A percentile compares a stretch with the other conserved stretches of the same genome.
Conservation (phyloP, 2,329 filamentous ascomycete species). For the Ophiocordyceps unilateralis region DNA sequence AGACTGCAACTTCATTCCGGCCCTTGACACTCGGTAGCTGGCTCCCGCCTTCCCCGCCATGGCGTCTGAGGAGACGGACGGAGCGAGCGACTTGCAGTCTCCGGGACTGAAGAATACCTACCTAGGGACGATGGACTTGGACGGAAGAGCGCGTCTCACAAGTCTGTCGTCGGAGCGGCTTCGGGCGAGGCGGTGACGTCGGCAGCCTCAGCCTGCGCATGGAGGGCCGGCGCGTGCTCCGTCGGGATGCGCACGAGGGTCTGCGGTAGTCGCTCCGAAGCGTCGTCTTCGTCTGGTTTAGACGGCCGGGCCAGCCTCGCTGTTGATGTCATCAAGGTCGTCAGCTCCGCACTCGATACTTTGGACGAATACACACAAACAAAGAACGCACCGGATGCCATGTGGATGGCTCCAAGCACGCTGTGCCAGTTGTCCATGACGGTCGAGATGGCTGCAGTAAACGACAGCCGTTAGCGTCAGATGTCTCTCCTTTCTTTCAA, state of each 20-base stretch:
- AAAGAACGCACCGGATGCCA: constrained; percentile 61
- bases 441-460: constrained; percentile 55
- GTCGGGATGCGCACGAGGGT: constrained; percentile 75
- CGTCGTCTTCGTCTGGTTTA: not conserved
- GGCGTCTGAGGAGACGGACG: no score
- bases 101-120: no score
- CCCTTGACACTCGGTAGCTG: no score
- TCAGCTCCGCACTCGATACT: not conserved
- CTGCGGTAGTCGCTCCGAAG: constrained; percentile 60
- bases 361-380: no score
- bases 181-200: constrained; percentile 24
- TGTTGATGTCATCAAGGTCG: constrained; percentile 14
- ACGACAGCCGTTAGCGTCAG: not conserved
- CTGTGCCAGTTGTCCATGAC: constrained; percentile 81
- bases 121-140: no score
- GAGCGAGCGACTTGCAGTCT: no score
- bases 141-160: no score
- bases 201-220: constrained; percentile 39
- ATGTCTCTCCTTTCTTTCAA: constrained; percentile 7
- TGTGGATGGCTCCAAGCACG: constrained; percentile 67
- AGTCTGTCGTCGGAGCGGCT: no score
- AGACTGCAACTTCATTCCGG: no score
- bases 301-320: constrained; percentile 53
- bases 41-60: no score
- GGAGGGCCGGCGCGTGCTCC: constrained; percentile 51